phyloP scores from a whole-genome alignment of 2,329 filamentous ascomycete genomes.

The Talaromyces atroroseus region DNA sequence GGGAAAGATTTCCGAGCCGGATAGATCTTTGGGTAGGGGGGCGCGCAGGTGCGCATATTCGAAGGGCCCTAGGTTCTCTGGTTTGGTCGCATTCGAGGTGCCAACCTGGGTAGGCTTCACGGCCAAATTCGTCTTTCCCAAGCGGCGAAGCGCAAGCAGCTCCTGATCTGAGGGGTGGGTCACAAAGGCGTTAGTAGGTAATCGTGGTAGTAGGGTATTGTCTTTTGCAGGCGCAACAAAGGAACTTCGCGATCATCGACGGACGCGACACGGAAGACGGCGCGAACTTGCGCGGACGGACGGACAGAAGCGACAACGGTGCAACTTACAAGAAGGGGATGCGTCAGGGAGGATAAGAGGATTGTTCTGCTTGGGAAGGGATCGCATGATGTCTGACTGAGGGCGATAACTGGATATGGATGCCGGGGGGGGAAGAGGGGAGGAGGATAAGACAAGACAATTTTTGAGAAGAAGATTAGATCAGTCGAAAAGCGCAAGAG shows the following conservation, averaged over 20 bases:
- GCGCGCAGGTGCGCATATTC: conserved; percentile 95
- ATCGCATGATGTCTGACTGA: conserved; percentile 32
- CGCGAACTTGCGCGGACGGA: conserved; percentile 17
- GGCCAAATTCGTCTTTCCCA: conserved; percentile 87
- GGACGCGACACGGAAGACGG: conserved; percentile 9
- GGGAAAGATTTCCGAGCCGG: conserved; percentile 84
- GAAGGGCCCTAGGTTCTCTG: conserved; percentile 72
- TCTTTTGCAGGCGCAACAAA: background rate
- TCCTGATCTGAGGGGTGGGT: conserved; percentile 53
- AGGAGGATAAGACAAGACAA: conserved; percentile 10
- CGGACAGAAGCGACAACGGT: conserved; percentile 13
- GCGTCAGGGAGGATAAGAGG: conserved; percentile 40
- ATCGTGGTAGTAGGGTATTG: conserved; percentile 8
- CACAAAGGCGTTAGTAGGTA: conserved; percentile 13
- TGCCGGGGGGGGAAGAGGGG: conserved; percentile 4
- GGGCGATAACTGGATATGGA: background rate
- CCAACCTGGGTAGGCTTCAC: conserved; percentile 73
- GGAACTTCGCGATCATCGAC: background rate
- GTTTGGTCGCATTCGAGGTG: conserved; percentile 64
- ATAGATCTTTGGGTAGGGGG: conserved; percentile 83
- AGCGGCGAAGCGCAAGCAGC: conserved; percentile 74
- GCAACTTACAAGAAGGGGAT: conserved; percentile 42
- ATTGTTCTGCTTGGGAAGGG: conserved; percentile 43
- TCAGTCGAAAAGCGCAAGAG: conserved; percentile 11
- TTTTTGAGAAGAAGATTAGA: background rate